A percentile compares a stretch with the other conserved stretches of the same genome.
Conservation (phyloP, 768 basidiomycete species). For the Holtermannia corniformis region DNA sequence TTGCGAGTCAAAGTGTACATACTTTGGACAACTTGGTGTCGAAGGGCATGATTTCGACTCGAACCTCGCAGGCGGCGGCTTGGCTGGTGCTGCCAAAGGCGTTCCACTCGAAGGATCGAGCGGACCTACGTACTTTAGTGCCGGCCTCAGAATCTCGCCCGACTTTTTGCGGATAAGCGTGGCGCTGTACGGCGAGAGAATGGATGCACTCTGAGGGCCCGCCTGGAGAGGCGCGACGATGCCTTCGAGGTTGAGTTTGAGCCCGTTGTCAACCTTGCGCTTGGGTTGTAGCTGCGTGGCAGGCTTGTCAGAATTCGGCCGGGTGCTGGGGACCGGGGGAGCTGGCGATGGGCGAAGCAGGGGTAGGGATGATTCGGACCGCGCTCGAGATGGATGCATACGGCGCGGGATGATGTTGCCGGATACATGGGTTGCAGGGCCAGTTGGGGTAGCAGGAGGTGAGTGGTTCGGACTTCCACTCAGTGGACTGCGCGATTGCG, state of each 20-base stretch:
- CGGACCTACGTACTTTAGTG: constrained; percentile 61
- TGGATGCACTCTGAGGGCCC: constrained; percentile 12
- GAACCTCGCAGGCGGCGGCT: constrained; percentile 23
- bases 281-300: constrained; percentile 4
- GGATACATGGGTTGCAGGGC: constrained; percentile 4
- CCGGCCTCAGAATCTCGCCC: constrained; percentile 83
- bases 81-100: constrained; percentile 10
- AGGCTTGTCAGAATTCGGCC: background rate
- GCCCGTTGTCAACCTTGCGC: constrained; percentile 29
- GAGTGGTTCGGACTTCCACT: background rate
- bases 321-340: background rate
- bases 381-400: constrained; percentile 10
- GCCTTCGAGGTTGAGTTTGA: constrained; percentile 38
- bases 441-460: background rate
- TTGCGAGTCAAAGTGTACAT: constrained; percentile 84
- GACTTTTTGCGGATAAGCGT: constrained; percentile 75
- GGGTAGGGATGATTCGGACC: constrained; percentile 11
- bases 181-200: constrained; percentile 34
- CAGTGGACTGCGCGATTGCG: background rate
- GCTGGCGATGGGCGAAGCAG: background rate
- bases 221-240: constrained; percentile 16
- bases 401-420: constrained; percentile 13
- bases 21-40: constrained; percentile 66
- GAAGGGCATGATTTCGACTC: constrained; percentile 58
- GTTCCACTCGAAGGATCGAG: constrained; percentile 46